Percentiles rank a stretch among this genome's conserved stretches.
phyloP scores from a whole-genome alignment of 2,329 filamentous ascomycete genomes.

The Zymoseptoria crescenta region DNA sequence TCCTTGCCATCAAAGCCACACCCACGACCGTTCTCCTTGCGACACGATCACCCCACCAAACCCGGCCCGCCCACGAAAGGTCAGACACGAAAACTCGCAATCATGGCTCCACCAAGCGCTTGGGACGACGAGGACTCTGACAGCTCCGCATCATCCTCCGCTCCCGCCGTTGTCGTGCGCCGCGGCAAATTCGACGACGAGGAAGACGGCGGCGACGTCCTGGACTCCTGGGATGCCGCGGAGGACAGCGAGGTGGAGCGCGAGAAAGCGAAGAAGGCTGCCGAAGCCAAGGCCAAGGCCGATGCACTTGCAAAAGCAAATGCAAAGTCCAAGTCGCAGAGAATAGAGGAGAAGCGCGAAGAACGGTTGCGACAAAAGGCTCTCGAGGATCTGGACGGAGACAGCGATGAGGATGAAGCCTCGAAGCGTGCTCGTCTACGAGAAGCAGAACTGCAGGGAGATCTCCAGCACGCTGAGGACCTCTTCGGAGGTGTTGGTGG shows the following conservation, averaged over 20 bases:
- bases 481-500: slow-evolving; percentile 71
- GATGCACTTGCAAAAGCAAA: slow-evolving; percentile 79
- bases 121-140: slow-evolving; percentile 49
- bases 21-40: no score
- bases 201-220: slow-evolving; percentile 76
- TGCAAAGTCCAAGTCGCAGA: slow-evolving; percentile 82
- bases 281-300: slow-evolving; percentile 78
- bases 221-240: slow-evolving; percentile 94
- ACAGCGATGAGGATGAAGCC: slow-evolving; percentile 64
- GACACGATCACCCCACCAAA: not conserved
- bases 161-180: slow-evolving; percentile 34
- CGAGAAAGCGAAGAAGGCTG: slow-evolving; percentile 84
- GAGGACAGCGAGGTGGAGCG: slow-evolving; percentile 96
- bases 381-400: slow-evolving; percentile 49
- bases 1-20: no score
- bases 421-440: slow-evolving; percentile 66
- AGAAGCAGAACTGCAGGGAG: slow-evolving; percentile 74
- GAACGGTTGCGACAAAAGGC: slow-evolving; percentile 51
- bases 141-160: slow-evolving; percentile 42
- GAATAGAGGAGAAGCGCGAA: slow-evolving; percentile 68
- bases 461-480: slow-evolving; percentile 83
- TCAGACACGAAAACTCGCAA: slow-evolving; percentile 20
- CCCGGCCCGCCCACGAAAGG: not conserved
- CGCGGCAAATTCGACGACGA: slow-evolving; percentile 84
- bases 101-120: slow-evolving; percentile 27